Evolutionary conservation across 2,329 filamentous ascomycete species (phyloP).

Genomic region (Coniochaeta prunicola): DNA sequence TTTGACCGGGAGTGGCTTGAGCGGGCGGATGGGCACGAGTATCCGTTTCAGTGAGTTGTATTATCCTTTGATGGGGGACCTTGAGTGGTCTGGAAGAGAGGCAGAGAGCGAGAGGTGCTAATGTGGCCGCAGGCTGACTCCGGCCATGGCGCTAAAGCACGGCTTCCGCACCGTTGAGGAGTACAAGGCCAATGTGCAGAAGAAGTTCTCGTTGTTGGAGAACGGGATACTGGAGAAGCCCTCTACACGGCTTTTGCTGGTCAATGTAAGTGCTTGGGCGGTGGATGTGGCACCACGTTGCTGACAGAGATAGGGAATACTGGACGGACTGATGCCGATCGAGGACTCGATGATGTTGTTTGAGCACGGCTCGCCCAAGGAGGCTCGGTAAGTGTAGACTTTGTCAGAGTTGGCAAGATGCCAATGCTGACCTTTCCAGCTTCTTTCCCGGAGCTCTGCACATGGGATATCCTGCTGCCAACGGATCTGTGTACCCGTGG

Average conservation of each 20-base stretch:
- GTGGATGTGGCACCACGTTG: slow-evolving; percentile 20
- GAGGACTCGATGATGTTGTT: slow-evolving; percentile 60
- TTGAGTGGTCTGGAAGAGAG: too few species aligned
- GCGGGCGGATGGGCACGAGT: slow-evolving; percentile 58
- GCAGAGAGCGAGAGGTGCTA: background rate
- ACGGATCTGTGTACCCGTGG: slow-evolving; percentile 51
- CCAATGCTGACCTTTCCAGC: slow-evolving; percentile 3
- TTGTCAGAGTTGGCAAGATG: too few species aligned
- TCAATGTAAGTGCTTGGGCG: slow-evolving; percentile 44
- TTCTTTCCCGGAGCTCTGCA: slow-evolving; percentile 56
- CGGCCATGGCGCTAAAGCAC: slow-evolving; percentile 54
- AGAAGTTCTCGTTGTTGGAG: slow-evolving; percentile 56
- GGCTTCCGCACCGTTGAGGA: slow-evolving; percentile 51
- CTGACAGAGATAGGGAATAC: slow-evolving; percentile 27
- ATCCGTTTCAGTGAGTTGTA: slow-evolving; percentile 46
- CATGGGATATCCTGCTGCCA: slow-evolving; percentile 61
- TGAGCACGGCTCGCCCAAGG: slow-evolving; percentile 58
- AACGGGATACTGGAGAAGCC: slow-evolving; percentile 48
- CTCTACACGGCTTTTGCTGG: slow-evolving; percentile 49
- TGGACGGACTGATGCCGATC: slow-evolving; percentile 60
- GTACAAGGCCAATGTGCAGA: slow-evolving; percentile 45
- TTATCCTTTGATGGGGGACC: background rate
- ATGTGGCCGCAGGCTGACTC: slow-evolving; percentile 31
- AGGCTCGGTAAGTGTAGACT: slow-evolving; percentile 33
- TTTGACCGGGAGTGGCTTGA: slow-evolving; percentile 53